A percentile compares a stretch with the other conserved stretches of the same genome.
These are phyloP conservation scores for Scutellaria minor DNA, from an alignment of 257 asterid genomes.

Conservation along the genomic window DNA sequence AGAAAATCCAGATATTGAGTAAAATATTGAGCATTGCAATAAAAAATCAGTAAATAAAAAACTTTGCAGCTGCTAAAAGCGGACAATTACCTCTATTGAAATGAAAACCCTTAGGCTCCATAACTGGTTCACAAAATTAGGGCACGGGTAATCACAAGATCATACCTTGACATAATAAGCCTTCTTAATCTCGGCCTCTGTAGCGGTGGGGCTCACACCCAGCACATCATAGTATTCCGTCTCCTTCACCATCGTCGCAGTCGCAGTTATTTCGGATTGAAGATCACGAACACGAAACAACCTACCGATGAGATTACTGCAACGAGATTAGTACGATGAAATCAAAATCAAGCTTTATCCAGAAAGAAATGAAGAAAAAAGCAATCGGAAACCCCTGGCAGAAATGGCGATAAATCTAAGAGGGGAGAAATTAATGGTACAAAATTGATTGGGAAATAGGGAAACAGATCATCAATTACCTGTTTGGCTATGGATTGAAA, in stretches of 20 bases:
- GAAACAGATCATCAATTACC: slow-evolving; percentile 28
- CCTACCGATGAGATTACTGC: slow-evolving; percentile 27
- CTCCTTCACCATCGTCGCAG: slow-evolving; percentile 70
- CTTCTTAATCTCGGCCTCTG: slow-evolving; percentile 70
- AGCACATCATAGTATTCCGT: slow-evolving; percentile 75
- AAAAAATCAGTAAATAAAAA: not conserved
- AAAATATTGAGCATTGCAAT: not conserved
- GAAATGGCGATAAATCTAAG: slow-evolving; percentile 26
- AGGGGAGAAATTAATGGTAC: not conserved
- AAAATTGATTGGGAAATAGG: not conserved
- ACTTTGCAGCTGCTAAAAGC: slow-evolving; percentile 17
- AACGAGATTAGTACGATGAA: slow-evolving; percentile 13
- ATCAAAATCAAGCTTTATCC: slow-evolving; percentile 21
- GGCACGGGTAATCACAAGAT: not conserved
- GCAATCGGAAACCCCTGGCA: not conserved
- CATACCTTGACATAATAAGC: slow-evolving; percentile 77
- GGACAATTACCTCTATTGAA: slow-evolving; percentile 25
- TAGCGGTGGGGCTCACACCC: slow-evolving; percentile 76
- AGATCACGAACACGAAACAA: slow-evolving; percentile 8
- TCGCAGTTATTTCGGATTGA: slow-evolving; percentile 33
- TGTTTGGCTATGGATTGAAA: not conserved
- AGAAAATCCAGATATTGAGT: not conserved
- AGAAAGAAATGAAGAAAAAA: not conserved
- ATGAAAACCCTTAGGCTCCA: slow-evolving; percentile 30
- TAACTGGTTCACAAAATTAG: slow-evolving; percentile 1